Evolutionary conservation across 2,329 filamentous ascomycete genomes (phyloP).

Genomic region (Graphilbum sp.): DNA sequence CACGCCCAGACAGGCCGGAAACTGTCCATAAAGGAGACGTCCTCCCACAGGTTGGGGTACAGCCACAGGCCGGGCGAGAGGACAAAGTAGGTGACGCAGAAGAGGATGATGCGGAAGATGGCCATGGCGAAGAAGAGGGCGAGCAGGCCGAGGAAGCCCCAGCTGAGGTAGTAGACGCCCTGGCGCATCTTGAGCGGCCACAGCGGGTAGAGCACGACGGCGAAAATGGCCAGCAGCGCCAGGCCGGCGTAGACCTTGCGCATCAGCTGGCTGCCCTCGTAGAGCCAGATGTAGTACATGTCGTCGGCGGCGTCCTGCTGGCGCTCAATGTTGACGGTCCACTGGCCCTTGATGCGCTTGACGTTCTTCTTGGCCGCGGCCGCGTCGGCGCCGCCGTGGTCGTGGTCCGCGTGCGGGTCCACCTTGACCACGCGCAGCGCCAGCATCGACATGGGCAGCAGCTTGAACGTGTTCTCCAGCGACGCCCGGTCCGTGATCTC

Average conservation of each 20-base stretch:
- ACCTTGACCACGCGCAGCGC: conserved; percentile 78
- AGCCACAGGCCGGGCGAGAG: conserved; percentile 86
- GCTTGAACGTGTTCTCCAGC: conserved; percentile 81
- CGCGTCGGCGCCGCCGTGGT: conserved; percentile 24
- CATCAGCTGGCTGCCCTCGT: conserved; percentile 86
- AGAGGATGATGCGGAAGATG: conserved; percentile 88
- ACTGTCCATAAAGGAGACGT: conserved; percentile 95
- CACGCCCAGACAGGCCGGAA: conserved; percentile 95
- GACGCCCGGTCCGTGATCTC: conserved; percentile 75
- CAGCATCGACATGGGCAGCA: conserved; percentile 85
- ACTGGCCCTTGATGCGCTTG: conserved; percentile 88
- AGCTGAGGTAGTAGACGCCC: conserved; percentile 93
- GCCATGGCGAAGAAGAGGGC: conserved; percentile 96
- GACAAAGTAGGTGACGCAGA: conserved; percentile 79
- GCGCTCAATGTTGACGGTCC: conserved; percentile 90
- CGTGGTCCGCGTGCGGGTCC: conserved; percentile 56
- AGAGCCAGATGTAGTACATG: conserved; percentile 93
- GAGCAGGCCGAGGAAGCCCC: conserved; percentile 78
- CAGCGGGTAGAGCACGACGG: conserved; percentile 84
- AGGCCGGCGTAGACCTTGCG: conserved; percentile 80
- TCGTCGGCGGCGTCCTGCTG: conserved; percentile 81
- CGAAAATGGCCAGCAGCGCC: conserved; percentile 69
- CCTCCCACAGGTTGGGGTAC: conserved; percentile 94
- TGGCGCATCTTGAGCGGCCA: conserved; percentile 86
- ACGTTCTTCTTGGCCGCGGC: conserved; percentile 40